These are phyloP conservation scores for Coprinopsis sp. DNA, from an alignment of 768 basidiomycete genomes.

Conservation along the genomic window DNA sequence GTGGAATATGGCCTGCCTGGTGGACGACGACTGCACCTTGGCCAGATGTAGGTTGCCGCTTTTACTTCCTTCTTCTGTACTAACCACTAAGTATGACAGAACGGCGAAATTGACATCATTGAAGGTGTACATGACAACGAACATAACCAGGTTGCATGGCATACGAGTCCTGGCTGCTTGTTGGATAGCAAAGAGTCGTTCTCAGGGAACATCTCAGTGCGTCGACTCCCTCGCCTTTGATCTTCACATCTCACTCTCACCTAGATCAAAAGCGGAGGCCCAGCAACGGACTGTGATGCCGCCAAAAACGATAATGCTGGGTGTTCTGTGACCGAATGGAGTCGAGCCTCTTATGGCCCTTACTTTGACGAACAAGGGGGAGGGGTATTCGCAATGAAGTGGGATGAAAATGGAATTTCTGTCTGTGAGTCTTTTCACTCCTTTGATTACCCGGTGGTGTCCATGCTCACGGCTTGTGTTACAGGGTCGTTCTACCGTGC, in stretches of 20 bases:
- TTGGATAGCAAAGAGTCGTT: constrained; percentile 56
- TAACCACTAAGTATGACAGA: constrained; percentile 31
- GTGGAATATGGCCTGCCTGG: constrained; percentile 87
- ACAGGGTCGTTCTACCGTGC: constrained; percentile 81
- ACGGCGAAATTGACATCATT: constrained; percentile 78
- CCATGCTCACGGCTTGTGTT: background rate
- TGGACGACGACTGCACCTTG: constrained; percentile 36
- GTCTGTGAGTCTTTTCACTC: constrained; percentile 52
- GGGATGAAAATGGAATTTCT: constrained; percentile 74
- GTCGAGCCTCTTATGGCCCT: constrained; percentile 78
- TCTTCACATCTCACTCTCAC: background rate
- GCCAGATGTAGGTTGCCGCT: constrained; percentile 2
- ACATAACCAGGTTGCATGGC: constrained; percentile 83
- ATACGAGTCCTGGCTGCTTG: constrained; percentile 64
- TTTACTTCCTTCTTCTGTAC: background rate
- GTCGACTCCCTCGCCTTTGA: constrained; percentile 18
- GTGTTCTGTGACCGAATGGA: constrained; percentile 76
- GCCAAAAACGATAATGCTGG: constrained; percentile 68
- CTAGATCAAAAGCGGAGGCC: constrained; percentile 37
- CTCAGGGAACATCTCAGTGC: constrained; percentile 60
- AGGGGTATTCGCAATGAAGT: constrained; percentile 86
- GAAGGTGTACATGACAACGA: constrained; percentile 83
- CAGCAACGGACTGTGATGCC: constrained; percentile 45
- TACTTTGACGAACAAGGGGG: constrained; percentile 76
- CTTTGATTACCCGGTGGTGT: background rate